phyloP scores from a whole-genome alignment of 108 stramenopile species.

The Epithemia pelagica region DNA sequence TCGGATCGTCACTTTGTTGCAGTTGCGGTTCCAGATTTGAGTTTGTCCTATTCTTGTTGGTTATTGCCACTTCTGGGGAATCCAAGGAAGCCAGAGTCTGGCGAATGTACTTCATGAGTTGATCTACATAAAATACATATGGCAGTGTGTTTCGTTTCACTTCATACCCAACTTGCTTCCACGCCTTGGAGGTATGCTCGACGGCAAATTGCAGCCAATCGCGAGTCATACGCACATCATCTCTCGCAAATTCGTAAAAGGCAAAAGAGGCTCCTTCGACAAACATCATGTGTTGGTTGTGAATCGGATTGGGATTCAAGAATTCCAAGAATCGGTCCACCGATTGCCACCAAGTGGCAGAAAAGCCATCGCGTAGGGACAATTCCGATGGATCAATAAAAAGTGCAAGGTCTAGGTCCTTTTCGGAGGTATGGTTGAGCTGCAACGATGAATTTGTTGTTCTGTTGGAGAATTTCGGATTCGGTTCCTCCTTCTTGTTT shows the following conservation, averaged over 20 bases:
- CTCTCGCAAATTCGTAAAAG: not conserved
- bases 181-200: not conserved
- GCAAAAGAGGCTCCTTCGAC: not conserved
- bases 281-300: too few species aligned
- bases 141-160: not conserved
- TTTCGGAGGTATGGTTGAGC: too few species aligned
- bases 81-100: not conserved
- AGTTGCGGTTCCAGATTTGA: not conserved
- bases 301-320: not conserved
- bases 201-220: conserved; percentile 3
- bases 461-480: too few species aligned
- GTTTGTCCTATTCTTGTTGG: not conserved
- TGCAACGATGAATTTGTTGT: too few species aligned
- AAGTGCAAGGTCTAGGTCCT: too few species aligned
- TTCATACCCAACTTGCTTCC: not conserved
- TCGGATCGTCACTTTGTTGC: not conserved
- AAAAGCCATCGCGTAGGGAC: not conserved
- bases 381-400: not conserved
- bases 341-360: conserved; percentile 10
- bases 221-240: not conserved
- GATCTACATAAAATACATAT: not conserved
- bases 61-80: not conserved
- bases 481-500: too few species aligned
- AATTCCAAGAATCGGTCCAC: not conserved
- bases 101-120: not conserved